Percentiles rank a stretch among this genome's conserved stretches.
These are phyloP conservation scores for Verbascum thapsus DNA, from an alignment of 257 asterid species.

Conservation along the genomic window DNA sequence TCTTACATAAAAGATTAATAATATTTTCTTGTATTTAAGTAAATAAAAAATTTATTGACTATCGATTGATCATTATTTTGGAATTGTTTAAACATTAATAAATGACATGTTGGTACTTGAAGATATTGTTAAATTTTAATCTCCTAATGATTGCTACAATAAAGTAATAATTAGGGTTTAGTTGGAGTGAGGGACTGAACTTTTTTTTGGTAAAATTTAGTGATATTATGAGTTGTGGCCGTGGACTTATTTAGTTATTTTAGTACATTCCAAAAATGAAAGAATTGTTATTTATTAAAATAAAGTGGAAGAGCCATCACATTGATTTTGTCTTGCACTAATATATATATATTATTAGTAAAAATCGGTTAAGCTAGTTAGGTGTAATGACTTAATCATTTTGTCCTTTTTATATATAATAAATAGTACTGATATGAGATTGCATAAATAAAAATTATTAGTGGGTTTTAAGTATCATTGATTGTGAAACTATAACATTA, in stretches of 20 bases:
- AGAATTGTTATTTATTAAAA: constrained; percentile 2
- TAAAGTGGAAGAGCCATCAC: constrained; percentile 33
- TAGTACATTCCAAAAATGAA: constrained; percentile 32
- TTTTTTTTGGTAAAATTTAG: constrained; percentile 25
- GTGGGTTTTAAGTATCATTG: constrained; percentile 32
- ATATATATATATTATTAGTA: background rate
- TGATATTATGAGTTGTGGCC: constrained; percentile 34
- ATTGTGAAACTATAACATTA: constrained; percentile 27
- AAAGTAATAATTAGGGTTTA: constrained; percentile 12
- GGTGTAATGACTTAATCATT: constrained; percentile 18
- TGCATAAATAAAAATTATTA: constrained; percentile 9
- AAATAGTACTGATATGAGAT: constrained; percentile 9
- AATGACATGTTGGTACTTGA: constrained; percentile 37
- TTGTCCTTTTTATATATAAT: constrained; percentile 5
- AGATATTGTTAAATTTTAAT: constrained; percentile 36
- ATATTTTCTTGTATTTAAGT: no score
- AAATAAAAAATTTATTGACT: constrained; percentile 11
- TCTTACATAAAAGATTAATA: constrained; percentile 14
- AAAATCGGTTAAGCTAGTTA: constrained; percentile 18
- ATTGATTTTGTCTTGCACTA: constrained; percentile 10
- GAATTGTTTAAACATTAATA: constrained; percentile 7
- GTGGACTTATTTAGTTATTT: constrained; percentile 23
- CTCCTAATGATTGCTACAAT: constrained; percentile 34
- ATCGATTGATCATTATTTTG: background rate
- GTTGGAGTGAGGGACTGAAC: background rate